Evolutionary conservation across 306 rosid species (phyloP), one percentile per base, ranked within the genome.

Genomic region (Senna tora): DNA sequence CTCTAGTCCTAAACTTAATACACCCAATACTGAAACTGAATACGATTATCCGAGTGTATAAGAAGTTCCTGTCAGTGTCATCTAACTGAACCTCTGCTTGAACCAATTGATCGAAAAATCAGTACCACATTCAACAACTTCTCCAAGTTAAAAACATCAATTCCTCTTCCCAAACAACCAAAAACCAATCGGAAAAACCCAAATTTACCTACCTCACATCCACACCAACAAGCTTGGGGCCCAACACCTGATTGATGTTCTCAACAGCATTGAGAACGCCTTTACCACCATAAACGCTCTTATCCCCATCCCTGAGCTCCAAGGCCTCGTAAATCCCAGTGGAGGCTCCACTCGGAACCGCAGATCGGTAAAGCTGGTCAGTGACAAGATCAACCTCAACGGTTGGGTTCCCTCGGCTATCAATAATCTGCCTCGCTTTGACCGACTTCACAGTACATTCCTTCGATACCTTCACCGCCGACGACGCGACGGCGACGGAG

Each of bases 281-380:
- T 73, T 94, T 94, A 14, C 99, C 99, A 15, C 99, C 93, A 50
- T 83, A 94, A 30, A 94, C 93, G 21, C 77, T 75, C 68, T 86
- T 85, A 72, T 89, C 99, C 0, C 96, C 97, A 49, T 94, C 99
- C 63, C 99, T 84, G 16, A 94, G 99, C 88, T 94, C 99, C 79
- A 94, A 71, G 5, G 99, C 99, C 84, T 94, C 99, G 62, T 91
- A 94, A 79, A 94, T 91, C 75, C 99, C 97, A 9, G 99, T 94
- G 36, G 99, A 94, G 2, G 99, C 99, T 4, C 97, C 97, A 11
- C 99, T 94, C 13, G 99, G 99, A 2, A 94, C 99, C 1, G 96
- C 97, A 50, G 97, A 89, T 72, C 99, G 96, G 85, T 83, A 87
- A n/a, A 94, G 88, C 75, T 79, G 75, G 34, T 94, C 95, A 3